Evolutionary conservation across 1,284 basidiomycete species (phyloP).

Genomic region (Cryptococcus sp.): DNA sequence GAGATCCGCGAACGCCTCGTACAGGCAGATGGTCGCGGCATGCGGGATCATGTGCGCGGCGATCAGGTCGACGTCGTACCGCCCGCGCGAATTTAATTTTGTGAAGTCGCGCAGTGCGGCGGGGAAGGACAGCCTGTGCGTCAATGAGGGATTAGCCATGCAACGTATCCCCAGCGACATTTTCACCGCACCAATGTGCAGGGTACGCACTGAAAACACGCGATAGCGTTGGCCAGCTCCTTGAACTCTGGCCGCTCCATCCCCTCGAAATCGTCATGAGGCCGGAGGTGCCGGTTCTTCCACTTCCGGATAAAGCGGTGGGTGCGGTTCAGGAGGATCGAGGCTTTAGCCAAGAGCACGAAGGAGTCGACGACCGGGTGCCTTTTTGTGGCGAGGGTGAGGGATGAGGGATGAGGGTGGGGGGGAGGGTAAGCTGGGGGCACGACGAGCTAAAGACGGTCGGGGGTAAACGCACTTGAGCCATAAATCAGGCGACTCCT

Average conservation of each 20-base stretch:
- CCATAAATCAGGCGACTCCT: constrained; percentile 45
- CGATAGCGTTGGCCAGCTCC: constrained; percentile 44
- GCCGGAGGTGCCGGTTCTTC: constrained; percentile 44
- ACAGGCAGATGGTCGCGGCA: constrained; percentile 43
- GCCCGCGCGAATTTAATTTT: constrained; percentile 22
- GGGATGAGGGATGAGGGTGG: too few relatives aligned
- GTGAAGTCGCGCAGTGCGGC: constrained; percentile 25
- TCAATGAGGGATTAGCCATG: constrained; percentile 3
- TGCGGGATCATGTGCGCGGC: constrained; percentile 45
- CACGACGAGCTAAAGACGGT: neutral
- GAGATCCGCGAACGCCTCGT: constrained; percentile 48
- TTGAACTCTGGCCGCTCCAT: constrained; percentile 46
- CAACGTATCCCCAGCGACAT: neutral
- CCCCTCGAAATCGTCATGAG: constrained; percentile 45
- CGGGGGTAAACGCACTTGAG: constrained; percentile 24
- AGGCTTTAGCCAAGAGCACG: constrained; percentile 38
- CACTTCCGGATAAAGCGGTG: constrained; percentile 41
- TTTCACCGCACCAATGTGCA: neutral
- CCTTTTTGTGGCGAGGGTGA: too few relatives aligned
- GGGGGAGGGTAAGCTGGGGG: neutral
- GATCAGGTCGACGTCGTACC: constrained; percentile 40
- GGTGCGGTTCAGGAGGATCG: constrained; percentile 36
- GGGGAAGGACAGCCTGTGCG: constrained; percentile 41
- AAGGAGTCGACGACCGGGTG: constrained; percentile 47
- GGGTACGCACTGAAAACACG: constrained; percentile 39